Evolutionary conservation across 345 rosid species (phyloP).

Genomic region (Camelina laxa): DNA sequence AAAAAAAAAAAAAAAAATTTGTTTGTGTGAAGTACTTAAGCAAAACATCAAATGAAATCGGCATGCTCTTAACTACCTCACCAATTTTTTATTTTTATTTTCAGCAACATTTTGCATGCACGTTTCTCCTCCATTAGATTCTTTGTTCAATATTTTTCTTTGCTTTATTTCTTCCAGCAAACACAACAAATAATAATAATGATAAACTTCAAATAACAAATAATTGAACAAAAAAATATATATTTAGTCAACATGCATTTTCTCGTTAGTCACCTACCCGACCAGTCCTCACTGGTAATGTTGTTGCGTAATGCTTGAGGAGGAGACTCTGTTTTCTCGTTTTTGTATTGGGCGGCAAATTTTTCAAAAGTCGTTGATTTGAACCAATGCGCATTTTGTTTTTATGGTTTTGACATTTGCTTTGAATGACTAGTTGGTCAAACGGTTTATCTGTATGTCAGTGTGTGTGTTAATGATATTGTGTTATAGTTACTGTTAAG

Average conservation of each 20-base stretch:
- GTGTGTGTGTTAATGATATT: neutral
- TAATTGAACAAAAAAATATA: neutral
- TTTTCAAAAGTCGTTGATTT: conserved; percentile 8
- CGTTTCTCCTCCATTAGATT: conserved; percentile 43
- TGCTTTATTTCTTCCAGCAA: neutral
- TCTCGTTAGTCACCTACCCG: conserved; percentile 45
- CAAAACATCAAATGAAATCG: conserved; percentile 39
- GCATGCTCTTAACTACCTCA: conserved; percentile 43
- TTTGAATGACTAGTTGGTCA: conserved; percentile 22
- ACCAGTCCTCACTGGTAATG: conserved; percentile 35
- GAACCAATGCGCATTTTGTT: neutral
- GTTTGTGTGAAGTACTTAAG: conserved; percentile 25
- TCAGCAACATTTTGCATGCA: conserved; percentile 44
- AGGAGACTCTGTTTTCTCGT: neutral
- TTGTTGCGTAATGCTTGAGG: conserved; percentile 5
- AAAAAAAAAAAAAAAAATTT: conserved; percentile 5
- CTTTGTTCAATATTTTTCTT: conserved; percentile 6
- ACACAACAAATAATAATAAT: too few relatives aligned
- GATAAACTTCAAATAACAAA: neutral
- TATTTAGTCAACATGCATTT: conserved; percentile 37
- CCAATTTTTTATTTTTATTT: conserved; percentile 31
- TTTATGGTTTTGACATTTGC: conserved; percentile 1
- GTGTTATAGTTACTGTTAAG: neutral
- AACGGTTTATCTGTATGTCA: neutral
- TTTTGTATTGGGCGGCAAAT: conserved; percentile 35